Base-by-base conservation (phyloP, 2,329 filamentous ascomycete species). In the Penicillium sclerotiorum region DNA sequence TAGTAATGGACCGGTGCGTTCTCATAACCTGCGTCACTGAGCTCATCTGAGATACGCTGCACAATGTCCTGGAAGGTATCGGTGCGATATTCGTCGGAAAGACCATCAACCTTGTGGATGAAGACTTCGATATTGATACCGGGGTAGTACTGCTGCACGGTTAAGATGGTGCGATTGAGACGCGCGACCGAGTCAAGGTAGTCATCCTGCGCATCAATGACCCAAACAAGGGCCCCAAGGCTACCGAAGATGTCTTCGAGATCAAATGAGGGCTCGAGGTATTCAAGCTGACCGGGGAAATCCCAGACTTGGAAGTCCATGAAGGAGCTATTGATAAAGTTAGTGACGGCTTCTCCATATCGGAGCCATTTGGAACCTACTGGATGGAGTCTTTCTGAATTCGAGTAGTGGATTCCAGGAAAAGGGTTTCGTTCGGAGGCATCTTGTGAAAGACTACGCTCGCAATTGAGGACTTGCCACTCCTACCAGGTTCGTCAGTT, bases 221-320 rank as follows among this genome's bases (percentile, higher is more conserved):
- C 93, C 93, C 94, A 99, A 55, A 99, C 95, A 12, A 99, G 78
- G 12, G 94, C 92, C 17, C 94, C 94, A 13, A 95, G 90, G 65
- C 93, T 91, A 59, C 90, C 89, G 71, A 99, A 99, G 64, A 97
- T 93, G 64, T 89, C 87, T 62, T 95, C 90, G 55, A 94, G 87
- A 68, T 97, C 92, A 64, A 95, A 95, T 40, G 85, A 87, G 4
- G 90, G 86, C 64, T 94, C 90, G 52, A 95, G 86, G 63, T 95
- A 95, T 73, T 96, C 90, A 57, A 97, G 84, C 73, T 97, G 92
- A 20, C 93, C 92, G 2, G 94, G 94, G 50, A 99, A 92, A 68
- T 99, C 94, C 89, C 92, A 96, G 40, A 96, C 90, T 73, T 97
- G 93, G 61, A 97, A 96, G 68, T 97, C 93, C 91, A 97, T 96